Percentiles rank a stretch among this genome's conserved stretches.
phyloP scores from a whole-genome alignment of 2,329 filamentous ascomycete species.

The Colletotrichum orbiculare region DNA sequence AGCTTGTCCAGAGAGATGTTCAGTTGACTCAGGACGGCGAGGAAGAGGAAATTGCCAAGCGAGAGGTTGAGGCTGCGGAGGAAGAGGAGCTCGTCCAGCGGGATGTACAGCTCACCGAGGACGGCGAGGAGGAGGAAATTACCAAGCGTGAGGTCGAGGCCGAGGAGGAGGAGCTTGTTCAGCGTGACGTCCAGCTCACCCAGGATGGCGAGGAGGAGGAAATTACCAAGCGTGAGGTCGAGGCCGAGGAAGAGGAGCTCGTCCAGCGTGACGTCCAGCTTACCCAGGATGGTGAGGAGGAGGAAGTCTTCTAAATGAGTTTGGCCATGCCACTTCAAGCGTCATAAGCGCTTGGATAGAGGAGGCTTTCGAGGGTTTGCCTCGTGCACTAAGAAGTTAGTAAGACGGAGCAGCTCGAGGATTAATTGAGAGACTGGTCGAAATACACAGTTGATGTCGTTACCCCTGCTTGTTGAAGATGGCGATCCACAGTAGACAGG shows the following conservation, averaged over 20 bases:
- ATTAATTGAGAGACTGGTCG: too few relatives aligned
- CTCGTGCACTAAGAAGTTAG: too few relatives aligned
- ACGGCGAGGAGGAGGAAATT: not conserved
- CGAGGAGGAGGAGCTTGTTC: slow-evolving; percentile 3
- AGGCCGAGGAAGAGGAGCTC: slow-evolving; percentile 16
- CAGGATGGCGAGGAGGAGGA: slow-evolving; percentile 18
- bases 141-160: slow-evolving; percentile 5
- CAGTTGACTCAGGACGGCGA: not conserved
- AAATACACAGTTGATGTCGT: too few relatives aligned
- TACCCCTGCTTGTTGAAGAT: too few relatives aligned
- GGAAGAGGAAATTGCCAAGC: slow-evolving; percentile 7
- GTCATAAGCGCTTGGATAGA: too few relatives aligned
- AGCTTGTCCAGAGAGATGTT: too few relatives aligned
- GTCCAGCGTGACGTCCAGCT: slow-evolving; percentile 7
- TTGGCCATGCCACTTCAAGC: not conserved
- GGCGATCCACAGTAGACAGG: too few relatives aligned
- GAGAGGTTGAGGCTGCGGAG: not conserved
- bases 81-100: slow-evolving; percentile 1
- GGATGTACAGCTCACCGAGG: not conserved
- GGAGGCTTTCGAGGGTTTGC: too few relatives aligned
- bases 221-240: not conserved
- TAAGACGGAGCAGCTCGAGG: too few relatives aligned
- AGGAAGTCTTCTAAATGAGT: slow-evolving; percentile 16
- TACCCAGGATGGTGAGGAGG: not conserved
- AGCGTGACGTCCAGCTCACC: slow-evolving; percentile 6